Percentiles rank a stretch among this genome's conserved stretches.
phyloP scores from a whole-genome alignment of 306 rosid species.

The Rubus parviflorus region DNA sequence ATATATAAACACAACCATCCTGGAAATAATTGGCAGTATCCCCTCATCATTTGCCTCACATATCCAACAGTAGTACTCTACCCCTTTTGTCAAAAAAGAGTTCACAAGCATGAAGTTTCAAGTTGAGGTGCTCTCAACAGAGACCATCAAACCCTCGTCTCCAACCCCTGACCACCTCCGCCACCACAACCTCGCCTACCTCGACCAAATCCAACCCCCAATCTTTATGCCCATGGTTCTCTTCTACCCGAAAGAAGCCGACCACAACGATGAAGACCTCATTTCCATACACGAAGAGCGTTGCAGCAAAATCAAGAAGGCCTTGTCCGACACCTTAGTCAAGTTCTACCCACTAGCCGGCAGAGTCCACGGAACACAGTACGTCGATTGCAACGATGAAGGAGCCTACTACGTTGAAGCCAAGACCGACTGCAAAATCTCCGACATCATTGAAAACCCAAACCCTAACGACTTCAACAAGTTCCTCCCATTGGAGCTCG shows the following conservation, averaged over 20 bases:
- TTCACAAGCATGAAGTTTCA: constrained; percentile 12
- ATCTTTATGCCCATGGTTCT: constrained; percentile 36
- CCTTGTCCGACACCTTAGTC: constrained; percentile 28
- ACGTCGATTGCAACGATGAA: constrained; percentile 24
- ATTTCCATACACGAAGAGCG: neutral
- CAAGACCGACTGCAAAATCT: neutral
- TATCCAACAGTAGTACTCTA: neutral
- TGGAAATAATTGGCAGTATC: neutral
- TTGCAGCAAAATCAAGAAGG: constrained; percentile 13
- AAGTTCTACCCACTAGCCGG: constrained; percentile 33
- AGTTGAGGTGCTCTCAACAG: constrained; percentile 23
- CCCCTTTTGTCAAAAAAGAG: neutral
- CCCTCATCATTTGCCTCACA: neutral
- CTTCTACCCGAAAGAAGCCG: constrained; percentile 15
- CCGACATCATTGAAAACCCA: constrained; percentile 6
- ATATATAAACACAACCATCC: neutral
- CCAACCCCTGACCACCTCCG: constrained; percentile 35
- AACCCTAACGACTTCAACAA: constrained; percentile 23
- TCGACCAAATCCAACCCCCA: constrained; percentile 43
- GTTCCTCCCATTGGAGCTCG: constrained; percentile 15
- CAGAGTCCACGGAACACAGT: constrained; percentile 10
- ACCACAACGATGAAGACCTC: neutral
- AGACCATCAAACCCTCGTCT: constrained; percentile 40
- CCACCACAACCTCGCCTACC: constrained; percentile 35
- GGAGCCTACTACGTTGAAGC: constrained; percentile 30